These are phyloP conservation scores for Galeopsis tetrahit DNA, from an alignment of 257 asterid genomes.

Conservation along the genomic window DNA sequence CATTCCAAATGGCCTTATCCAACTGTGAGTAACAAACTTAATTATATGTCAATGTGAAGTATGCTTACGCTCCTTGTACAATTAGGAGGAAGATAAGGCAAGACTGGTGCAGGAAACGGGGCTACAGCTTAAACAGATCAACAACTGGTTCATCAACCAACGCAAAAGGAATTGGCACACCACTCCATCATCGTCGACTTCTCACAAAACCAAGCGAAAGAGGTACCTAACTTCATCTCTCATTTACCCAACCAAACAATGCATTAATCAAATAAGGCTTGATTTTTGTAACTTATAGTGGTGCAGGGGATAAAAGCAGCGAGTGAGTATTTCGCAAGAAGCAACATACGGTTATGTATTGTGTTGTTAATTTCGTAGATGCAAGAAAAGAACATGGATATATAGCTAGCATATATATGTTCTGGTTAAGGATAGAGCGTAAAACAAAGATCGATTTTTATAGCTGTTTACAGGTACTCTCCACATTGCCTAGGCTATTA, in stretches of 20 bases:
- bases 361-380: background rate
- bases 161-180: slow-evolving; percentile 61
- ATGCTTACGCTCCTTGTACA: background rate
- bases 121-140: slow-evolving; percentile 55
- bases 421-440: background rate
- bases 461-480: slow-evolving; percentile 1
- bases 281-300: slow-evolving; percentile 31
- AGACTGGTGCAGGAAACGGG: slow-evolving; percentile 59
- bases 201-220: slow-evolving; percentile 57
- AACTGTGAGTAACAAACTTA: slow-evolving; percentile 45
- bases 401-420: background rate
- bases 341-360: slow-evolving; percentile 5
- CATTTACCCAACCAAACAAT: background rate
- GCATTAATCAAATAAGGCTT: background rate
- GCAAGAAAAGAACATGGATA: background rate
- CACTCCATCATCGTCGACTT: slow-evolving; percentile 46
- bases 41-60: background rate
- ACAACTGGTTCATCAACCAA: slow-evolving; percentile 59
- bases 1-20: slow-evolving; percentile 96
- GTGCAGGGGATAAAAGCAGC: slow-evolving; percentile 50
- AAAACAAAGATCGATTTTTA: background rate
- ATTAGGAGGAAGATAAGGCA: slow-evolving; percentile 58
- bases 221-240: slow-evolving; percentile 29
- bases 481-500: slow-evolving; percentile 1
- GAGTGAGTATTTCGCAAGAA: slow-evolving; percentile 24